Conservation (phyloP, 352 stramenopile species). For the Phytophthora agathidicida region DNA sequence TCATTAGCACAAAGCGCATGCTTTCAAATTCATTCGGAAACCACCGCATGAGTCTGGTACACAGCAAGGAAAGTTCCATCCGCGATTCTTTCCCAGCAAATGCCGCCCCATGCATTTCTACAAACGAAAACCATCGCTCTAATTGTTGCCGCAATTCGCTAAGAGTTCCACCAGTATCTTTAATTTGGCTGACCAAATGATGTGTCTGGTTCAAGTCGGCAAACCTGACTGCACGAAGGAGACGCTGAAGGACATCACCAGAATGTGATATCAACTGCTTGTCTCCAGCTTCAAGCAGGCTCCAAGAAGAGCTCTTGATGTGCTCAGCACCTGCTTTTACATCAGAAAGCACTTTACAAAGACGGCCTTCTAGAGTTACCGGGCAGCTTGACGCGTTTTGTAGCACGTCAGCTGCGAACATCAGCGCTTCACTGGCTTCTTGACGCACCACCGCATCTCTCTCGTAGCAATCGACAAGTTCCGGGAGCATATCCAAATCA, state of each 20-base stretch:
- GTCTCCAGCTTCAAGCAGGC: neutral
- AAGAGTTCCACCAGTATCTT: conserved; percentile 20
- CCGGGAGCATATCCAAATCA: conserved; percentile 32
- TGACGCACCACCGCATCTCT: conserved; percentile 18
- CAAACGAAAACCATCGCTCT: conserved; percentile 44
- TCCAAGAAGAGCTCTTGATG: neutral
- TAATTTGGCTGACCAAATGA: conserved; percentile 29
- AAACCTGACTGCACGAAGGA: conserved; percentile 38
- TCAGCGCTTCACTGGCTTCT: conserved; percentile 33
- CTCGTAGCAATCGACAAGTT: conserved; percentile 45
- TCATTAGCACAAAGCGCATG: conserved; percentile 35
- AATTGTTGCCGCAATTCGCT: conserved; percentile 44
- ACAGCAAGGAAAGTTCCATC: conserved; percentile 42
- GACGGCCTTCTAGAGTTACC: conserved; percentile 26
- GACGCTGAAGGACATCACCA: conserved; percentile 26
- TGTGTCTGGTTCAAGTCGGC: conserved; percentile 30
- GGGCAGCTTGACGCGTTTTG: conserved; percentile 44
- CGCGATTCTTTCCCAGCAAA: conserved; percentile 50
- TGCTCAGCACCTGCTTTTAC: conserved; percentile 32
- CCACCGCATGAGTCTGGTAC: conserved; percentile 52
- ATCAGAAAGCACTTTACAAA: conserved; percentile 40
- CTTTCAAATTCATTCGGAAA: conserved; percentile 43
- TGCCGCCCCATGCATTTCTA: conserved; percentile 29
- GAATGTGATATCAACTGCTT: conserved; percentile 39
- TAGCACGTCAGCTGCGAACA: conserved; percentile 40